phyloP scores from a whole-genome alignment of 257 asterid species.

The Lycium barbarum region DNA sequence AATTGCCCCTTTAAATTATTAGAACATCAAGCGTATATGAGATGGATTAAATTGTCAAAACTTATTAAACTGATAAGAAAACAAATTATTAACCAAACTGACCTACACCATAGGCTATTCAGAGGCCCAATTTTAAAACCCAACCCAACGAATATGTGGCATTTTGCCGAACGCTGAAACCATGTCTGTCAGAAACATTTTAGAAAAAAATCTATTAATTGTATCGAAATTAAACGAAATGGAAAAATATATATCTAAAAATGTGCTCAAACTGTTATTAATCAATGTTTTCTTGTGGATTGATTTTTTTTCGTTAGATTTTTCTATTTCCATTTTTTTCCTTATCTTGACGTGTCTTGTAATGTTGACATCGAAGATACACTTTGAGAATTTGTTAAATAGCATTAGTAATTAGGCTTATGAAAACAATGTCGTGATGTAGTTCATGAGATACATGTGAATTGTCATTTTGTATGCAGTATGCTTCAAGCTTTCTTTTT shows the following conservation, averaged over 20 bases:
- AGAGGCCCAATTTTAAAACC: neutral
- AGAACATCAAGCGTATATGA: neutral
- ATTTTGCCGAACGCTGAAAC: neutral
- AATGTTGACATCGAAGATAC: constrained; percentile 18
- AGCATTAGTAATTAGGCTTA: neutral
- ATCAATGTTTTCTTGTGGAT: constrained; percentile 13
- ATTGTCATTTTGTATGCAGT: constrained; percentile 25
- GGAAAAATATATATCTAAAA: neutral
- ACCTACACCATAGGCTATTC: neutral
- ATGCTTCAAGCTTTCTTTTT: constrained; percentile 8
- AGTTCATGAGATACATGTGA: constrained; percentile 27
- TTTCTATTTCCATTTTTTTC: neutral
- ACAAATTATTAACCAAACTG: neutral
- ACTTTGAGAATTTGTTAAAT: neutral
- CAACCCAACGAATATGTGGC: constrained; percentile 12
- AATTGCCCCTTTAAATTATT: neutral
- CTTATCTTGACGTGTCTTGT: neutral
- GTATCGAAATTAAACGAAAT: neutral
- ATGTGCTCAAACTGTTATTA: neutral
- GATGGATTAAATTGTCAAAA: neutral
- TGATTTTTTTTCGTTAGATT: neutral
- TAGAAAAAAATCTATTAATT: neutral
- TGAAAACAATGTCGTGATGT: neutral
- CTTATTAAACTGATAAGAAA: neutral
- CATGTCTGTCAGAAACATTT: constrained; percentile 1